Conservation (phyloP, 2,329 filamentous ascomycete species). For the Penicillium oxalicum region DNA sequence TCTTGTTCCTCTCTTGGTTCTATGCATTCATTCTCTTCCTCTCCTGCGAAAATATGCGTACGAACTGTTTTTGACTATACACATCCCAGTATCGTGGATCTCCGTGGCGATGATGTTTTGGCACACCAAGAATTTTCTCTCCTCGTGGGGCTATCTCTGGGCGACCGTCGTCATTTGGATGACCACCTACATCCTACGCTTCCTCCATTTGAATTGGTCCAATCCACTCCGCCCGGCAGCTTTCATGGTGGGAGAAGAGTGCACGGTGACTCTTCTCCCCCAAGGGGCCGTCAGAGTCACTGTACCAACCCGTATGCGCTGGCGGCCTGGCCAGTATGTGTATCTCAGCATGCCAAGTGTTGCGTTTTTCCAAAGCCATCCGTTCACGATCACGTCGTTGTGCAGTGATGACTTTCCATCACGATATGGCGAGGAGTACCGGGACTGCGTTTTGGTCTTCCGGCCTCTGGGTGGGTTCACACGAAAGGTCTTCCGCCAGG, state of each 20-base stretch:
- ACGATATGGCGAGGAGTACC: constrained; percentile 78
- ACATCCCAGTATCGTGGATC: constrained; percentile 72
- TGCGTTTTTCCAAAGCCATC: constrained; percentile 84
- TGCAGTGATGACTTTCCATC: constrained; percentile 92
- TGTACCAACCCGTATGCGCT: constrained; percentile 84
- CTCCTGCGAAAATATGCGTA: constrained; percentile 71
- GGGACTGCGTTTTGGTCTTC: constrained; percentile 87
- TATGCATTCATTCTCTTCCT: constrained; percentile 79
- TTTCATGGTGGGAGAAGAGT: constrained; percentile 86
- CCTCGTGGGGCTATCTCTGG: constrained; percentile 84
- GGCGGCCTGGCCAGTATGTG: constrained; percentile 90
- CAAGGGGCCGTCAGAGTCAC: constrained; percentile 96
- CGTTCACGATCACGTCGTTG: constrained; percentile 88
- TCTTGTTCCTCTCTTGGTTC: constrained; percentile 68
- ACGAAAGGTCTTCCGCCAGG: constrained; percentile 71
- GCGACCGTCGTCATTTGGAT: constrained; percentile 74
- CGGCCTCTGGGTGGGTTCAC: constrained; percentile 90
- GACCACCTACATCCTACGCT: constrained; percentile 64
- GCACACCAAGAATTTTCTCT: constrained; percentile 90
- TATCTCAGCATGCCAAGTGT: constrained; percentile 93
- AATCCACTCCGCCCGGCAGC: constrained; percentile 66
- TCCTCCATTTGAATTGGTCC: constrained; percentile 87
- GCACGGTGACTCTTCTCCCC: constrained; percentile 78
- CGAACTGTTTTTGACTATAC: constrained; percentile 76
- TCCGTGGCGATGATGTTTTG: constrained; percentile 86